Percentiles rank a stretch among this genome's conserved stretches.
These are phyloP conservation scores for Sporothrix mexicana DNA, from an alignment of 2,329 filamentous ascomycete genomes.

Conservation along the genomic window DNA sequence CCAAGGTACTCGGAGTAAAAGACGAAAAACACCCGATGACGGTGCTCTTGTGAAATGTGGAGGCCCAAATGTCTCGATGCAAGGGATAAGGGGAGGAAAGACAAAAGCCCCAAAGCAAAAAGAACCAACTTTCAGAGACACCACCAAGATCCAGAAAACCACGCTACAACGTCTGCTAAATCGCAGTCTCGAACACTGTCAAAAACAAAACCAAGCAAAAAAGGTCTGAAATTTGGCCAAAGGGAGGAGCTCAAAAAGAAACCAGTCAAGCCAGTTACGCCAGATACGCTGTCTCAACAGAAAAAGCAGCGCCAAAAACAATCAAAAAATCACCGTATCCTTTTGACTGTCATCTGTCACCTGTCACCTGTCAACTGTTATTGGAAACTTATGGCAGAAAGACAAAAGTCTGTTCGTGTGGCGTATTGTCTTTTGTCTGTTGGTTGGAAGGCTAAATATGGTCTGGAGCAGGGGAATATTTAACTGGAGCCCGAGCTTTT, in stretches of 20 bases:
- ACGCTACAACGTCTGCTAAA: not conserved
- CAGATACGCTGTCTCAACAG: not conserved
- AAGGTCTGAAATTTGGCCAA: not conserved
- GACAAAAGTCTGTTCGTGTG: too few species aligned
- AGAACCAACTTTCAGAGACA: not conserved
- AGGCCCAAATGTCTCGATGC: not conserved
- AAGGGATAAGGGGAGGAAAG: constrained; percentile 16
- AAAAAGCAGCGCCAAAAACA: not conserved
- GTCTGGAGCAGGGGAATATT: not conserved
- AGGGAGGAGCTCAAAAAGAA: not conserved
- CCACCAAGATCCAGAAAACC: not conserved
- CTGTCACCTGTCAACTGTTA: constrained; percentile 16
- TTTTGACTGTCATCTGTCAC: constrained; percentile 1
- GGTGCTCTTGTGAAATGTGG: constrained; percentile 12
- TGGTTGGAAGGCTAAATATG: not conserved
- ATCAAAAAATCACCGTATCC: not conserved
- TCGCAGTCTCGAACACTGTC: not conserved
- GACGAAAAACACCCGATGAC: constrained; percentile 17
- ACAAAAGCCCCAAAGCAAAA: not conserved
- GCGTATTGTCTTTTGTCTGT: too few species aligned
- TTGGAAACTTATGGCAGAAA: not conserved
- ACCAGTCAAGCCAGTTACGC: not conserved
- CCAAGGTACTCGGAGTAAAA: not conserved
- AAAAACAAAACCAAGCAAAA: not conserved
- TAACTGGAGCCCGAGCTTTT: not conserved